Conservation (phyloP, 164 flowering plant species). For the Platanus orientalis region DNA sequence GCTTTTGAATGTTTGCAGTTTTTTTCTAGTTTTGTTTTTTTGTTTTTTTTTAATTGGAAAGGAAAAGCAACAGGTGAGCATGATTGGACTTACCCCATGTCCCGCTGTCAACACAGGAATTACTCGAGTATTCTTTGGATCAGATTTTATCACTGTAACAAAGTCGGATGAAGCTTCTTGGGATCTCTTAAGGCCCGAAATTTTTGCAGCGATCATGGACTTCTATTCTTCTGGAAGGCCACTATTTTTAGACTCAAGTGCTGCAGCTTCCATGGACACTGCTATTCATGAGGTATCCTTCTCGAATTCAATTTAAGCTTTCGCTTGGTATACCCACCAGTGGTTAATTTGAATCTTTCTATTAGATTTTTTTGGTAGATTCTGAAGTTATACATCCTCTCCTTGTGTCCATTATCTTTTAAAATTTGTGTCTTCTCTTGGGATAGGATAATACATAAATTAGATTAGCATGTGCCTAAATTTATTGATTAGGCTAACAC, state of each 20-base stretch:
- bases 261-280: conserved; percentile 76
- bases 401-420: no score
- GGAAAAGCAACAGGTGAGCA: not conserved
- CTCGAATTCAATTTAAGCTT: not conserved
- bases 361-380: no score
- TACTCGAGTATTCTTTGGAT: conserved; percentile 84
- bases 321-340: not conserved
- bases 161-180: conserved; percentile 81
- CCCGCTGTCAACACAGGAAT: conserved; percentile 42
- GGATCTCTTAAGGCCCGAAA: conserved; percentile 88
- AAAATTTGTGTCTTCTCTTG: not conserved
- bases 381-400: no score
- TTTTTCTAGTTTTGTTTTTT: not conserved
- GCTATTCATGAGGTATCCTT: conserved; percentile 73
- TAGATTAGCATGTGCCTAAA: no score
- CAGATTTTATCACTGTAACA: conserved; percentile 89
- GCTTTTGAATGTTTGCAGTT: not conserved
- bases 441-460: not conserved
- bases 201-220: conserved; percentile 96
- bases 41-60: not conserved
- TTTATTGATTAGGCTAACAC: no score
- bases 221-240: conserved; percentile 87
- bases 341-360: no score
- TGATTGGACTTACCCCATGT: conserved; percentile 1
- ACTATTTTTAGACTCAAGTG: conserved; percentile 61